Percentiles rank a stretch among this genome's conserved stretches.
Conservation (phyloP, 768 basidiomycete genomes). For the Suillus discolor region DNA sequence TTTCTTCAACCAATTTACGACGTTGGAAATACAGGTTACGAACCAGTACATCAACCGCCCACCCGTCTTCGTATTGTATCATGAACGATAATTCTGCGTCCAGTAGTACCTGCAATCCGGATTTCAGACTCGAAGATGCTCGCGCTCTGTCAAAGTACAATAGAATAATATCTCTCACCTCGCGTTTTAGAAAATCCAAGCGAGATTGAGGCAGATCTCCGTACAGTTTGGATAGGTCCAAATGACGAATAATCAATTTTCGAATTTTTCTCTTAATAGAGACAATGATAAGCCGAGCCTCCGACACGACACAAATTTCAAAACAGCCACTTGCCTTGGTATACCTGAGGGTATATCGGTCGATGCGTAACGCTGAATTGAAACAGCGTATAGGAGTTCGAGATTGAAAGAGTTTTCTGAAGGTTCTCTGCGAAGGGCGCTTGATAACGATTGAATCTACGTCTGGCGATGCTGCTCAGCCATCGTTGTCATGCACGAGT, state of each 20-base stretch:
- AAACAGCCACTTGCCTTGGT: neutral
- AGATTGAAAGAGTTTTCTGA: neutral
- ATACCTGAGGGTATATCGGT: neutral
- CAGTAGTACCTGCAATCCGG: neutral
- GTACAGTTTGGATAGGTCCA: neutral
- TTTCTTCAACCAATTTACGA: neutral
- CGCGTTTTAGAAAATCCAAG: constrained; percentile 2
- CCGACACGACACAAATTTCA: neutral
- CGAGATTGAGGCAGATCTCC: neutral
- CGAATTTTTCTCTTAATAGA: neutral
- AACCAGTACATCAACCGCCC: neutral
- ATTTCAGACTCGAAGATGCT: neutral
- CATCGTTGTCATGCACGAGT: neutral
- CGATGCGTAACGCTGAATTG: neutral
- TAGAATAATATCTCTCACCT: neutral
- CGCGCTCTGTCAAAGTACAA: neutral
- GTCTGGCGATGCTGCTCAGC: neutral
- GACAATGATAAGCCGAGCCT: neutral
- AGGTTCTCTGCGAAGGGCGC: neutral
- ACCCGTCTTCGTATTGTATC: neutral
- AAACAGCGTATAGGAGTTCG: neutral
- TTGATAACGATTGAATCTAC: neutral
- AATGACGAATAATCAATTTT: neutral
- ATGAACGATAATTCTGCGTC: neutral
- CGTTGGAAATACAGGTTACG: neutral